phyloP scores from a whole-genome alignment of 176 grass and related monocot genomes.

The Rhynchospora pubera region DNA sequence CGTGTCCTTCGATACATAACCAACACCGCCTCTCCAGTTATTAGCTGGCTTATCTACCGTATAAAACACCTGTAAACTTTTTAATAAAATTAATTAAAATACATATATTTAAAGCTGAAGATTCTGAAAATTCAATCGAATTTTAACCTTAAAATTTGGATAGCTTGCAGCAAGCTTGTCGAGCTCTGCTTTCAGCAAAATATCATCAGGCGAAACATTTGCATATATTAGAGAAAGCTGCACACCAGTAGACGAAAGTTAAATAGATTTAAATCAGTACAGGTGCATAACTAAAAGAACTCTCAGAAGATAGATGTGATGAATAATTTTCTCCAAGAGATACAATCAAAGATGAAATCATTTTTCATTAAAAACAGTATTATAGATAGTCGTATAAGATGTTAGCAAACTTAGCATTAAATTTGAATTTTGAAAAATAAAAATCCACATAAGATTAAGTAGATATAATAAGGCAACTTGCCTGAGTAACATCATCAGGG shows the following conservation, averaged over 20 bases:
- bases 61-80: slow-evolving; percentile 68
- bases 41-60: slow-evolving; percentile 82
- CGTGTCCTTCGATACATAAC: slow-evolving; percentile 78
- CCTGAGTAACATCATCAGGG: slow-evolving; percentile 89
- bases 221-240: slow-evolving; percentile 96
- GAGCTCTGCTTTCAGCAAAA: slow-evolving; percentile 83
- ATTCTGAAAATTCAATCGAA: slow-evolving; percentile 5
- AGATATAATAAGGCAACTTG: slow-evolving; percentile 21
- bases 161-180: slow-evolving; percentile 79
- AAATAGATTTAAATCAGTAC: background rate
- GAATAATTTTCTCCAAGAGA: background rate
- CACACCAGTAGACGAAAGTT: slow-evolving; percentile 17
- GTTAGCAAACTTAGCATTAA: background rate
- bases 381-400: background rate
- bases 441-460: background rate
- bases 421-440: background rate
- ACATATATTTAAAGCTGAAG: background rate
- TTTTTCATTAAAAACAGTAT: slow-evolving; percentile 6
- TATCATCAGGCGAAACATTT: slow-evolving; percentile 87
- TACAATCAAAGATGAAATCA: slow-evolving; percentile 5
- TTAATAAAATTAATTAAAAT: background rate
- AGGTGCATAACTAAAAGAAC: background rate
- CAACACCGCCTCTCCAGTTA: slow-evolving; percentile 71
- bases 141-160: slow-evolving; percentile 92
- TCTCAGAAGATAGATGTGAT: background rate